A percentile compares a stretch with the other conserved stretches of the same genome.
Conservation (phyloP, 192 early-diverging fungal genomes). For the Dimargaris verticillata region DNA sequence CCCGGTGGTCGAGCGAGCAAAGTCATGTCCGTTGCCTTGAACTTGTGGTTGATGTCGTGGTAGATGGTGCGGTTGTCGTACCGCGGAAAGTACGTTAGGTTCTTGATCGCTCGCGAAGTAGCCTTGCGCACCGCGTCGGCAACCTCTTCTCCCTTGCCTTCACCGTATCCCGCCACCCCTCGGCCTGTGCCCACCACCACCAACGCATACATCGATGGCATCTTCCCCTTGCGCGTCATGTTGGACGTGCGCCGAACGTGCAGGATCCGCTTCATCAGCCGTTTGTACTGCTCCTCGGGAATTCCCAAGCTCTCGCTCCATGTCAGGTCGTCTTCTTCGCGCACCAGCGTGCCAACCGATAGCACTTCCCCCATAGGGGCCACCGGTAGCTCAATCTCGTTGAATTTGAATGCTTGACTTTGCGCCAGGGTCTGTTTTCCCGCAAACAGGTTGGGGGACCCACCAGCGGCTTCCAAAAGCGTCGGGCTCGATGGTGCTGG, state of each 20-base stretch:
- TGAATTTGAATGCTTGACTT: no score
- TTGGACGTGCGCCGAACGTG: constrained; percentile 59
- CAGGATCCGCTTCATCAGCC: constrained; percentile 50
- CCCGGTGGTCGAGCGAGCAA: constrained; percentile 80
- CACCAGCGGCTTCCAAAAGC: no score
- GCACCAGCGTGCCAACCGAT: background rate
- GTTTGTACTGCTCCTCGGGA: constrained; percentile 30
- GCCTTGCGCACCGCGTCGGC: constrained; percentile 74
- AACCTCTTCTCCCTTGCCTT: constrained; percentile 70
- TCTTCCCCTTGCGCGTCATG: constrained; percentile 65
- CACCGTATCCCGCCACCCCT: constrained; percentile 84
- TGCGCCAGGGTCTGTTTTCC: no score
- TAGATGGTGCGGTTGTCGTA: constrained; percentile 90
- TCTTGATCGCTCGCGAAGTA: constrained; percentile 71
- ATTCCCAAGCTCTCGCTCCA: constrained; percentile 23
- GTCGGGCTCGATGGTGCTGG: no score
- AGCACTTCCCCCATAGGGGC: no score
- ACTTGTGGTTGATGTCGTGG: constrained; percentile 75
- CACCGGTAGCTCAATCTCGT: no score
- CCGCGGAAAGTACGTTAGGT: constrained; percentile 62
- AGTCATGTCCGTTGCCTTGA: constrained; percentile 65
- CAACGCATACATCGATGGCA: constrained; percentile 68
- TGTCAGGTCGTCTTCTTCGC: constrained; percentile 6
- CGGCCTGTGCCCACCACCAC: constrained; percentile 91
- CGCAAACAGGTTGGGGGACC: no score